Conservation (phyloP, 1,139 yeast genomes). For the Pichiaceae sp. region DNA sequence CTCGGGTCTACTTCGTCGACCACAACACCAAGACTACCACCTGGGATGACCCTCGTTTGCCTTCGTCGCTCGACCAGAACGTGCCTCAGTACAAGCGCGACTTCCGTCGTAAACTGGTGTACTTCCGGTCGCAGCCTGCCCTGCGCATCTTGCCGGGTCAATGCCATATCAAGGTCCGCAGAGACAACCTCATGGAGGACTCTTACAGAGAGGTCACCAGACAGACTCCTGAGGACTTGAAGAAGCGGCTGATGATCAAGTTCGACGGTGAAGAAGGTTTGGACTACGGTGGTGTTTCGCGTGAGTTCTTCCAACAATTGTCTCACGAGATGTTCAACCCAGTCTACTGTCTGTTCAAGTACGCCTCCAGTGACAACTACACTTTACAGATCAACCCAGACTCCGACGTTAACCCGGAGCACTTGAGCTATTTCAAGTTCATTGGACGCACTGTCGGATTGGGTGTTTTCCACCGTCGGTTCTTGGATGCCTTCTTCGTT, state of each 20-base stretch:
- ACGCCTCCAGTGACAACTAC: slow-evolving; percentile 95
- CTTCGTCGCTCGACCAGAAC: slow-evolving; percentile 93
- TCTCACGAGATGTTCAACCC: slow-evolving; percentile 99
- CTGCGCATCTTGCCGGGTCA: slow-evolving; percentile 95
- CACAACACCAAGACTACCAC: slow-evolving; percentile 98
- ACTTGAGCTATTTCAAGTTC: slow-evolving; percentile 92
- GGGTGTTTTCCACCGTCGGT: slow-evolving; percentile 96
- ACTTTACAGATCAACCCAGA: slow-evolving; percentile 96
- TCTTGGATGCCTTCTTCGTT: slow-evolving; percentile 95
- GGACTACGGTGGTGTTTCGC: slow-evolving; percentile 98
- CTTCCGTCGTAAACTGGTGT: slow-evolving; percentile 92
- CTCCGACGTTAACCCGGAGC: slow-evolving; percentile 97
- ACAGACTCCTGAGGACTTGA: slow-evolving; percentile 95
- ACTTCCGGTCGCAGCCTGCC: slow-evolving; percentile 97
- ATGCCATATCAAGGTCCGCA: slow-evolving; percentile 94
- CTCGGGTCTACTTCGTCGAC: slow-evolving; percentile 96
- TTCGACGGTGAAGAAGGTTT: slow-evolving; percentile 99
- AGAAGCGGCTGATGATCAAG: slow-evolving; percentile 94
- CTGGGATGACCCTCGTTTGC: slow-evolving; percentile 99
- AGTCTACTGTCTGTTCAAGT: slow-evolving; percentile 91
- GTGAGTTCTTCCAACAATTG: slow-evolving; percentile 91
- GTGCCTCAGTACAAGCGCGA: slow-evolving; percentile 99
- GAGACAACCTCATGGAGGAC: slow-evolving; percentile 95
- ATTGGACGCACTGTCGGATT: slow-evolving; percentile 97
- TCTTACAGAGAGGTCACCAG: slow-evolving; percentile 98